Evolutionary conservation across 75 land plant genomes (phyloP), one percentile per base, ranked within the genome.

Genomic region (Sequoiadendron giganteum): DNA sequence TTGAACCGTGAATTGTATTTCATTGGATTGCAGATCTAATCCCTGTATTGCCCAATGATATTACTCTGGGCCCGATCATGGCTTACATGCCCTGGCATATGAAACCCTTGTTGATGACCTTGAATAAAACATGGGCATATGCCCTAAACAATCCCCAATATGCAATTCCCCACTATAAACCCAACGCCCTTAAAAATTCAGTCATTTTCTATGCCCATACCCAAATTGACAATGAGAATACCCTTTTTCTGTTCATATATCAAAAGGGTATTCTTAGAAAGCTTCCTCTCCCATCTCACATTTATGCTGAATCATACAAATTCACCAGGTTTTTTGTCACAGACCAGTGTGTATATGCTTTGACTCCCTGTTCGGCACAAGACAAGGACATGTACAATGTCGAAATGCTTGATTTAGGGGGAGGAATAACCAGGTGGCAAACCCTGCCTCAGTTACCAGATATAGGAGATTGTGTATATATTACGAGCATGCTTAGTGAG

Each of bases 41-140:
- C 13, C 77, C 77, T 34, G 14, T 13, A 10, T 25, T 75, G 14
- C 77, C 77, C 1, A 34, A 75, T 34, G 77, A 75, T 30, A 14
- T 75, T 34, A 75, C 77, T 3, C 8, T 75, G 77, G 77, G 77
- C 2, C 39, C 77, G 34, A 1, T 75, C 3, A 34, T 75, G 77
- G 77, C 77, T 75, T 75, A 14, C 77, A 34, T 75, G 8, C 77
- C 77, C 77, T 75, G 77, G 77, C 32, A 75, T 34, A 75, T 75
- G 77, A 75, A 75, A 75, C 77, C 77, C 39, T 2, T 32, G 38
- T 11, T 75, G 77, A 75, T 32, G 77, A 34, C n/a, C 38, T 75
- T 75, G 77, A 75, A 75, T 75, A 75, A 75, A 75, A 25, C 38
- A 8, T 75, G 77, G 77, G 77, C 77, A 13, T 32, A 1, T 10